Base-by-base conservation (phyloP, 2,329 filamentous ascomycete species). In the Pestalotiopsis fici region DNA sequence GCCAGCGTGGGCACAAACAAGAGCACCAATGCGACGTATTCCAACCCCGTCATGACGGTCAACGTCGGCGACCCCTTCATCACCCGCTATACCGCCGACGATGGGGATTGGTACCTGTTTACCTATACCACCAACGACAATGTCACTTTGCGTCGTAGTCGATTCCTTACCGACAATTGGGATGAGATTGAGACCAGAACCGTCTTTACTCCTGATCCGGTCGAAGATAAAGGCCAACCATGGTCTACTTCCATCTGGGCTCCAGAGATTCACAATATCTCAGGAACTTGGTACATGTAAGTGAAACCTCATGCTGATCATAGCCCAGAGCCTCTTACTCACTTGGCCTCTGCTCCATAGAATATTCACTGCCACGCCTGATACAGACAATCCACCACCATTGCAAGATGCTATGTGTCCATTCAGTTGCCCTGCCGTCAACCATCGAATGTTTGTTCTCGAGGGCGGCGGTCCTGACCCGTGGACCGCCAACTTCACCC, bases 51-150 rank as follows among this genome's bases (percentile, higher is more conserved):
- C 65, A 78, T 79, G 73, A 78, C 78, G 6, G 61, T 74, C 15
- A 80, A 80, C 50, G 73, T 79, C 6, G 80, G 79, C 11, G 80
- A 82, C 65, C 80, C 80, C 7, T 82, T 78, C 71, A 80, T 81
- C 72, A 77, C 78, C 1, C 76, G 70, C 39, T 79, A 81, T 62
- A 74, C 70, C 9, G 50, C 65, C n/a, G 68, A 71, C 55, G 68
- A 71, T 50, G 76, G 76, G 47, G 74, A 77, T 23, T 80, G 78
- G 76, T 82, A 82, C 66, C 70, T 81, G 50, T 79, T 81, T 71
- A 81, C 80, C 0, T 81, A 80, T 59, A 74, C 76, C 7, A 81
- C 80, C 11, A 78, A 80, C 64, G 70, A 73, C 67, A 82, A 82
- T 66, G 77, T 82, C 66, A 82, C 80, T 1, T 72, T 82, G 55